Percentiles rank a stretch among this genome's conserved stretches.
These are phyloP conservation scores for Tardiomyces depauwii DNA, from an alignment of 1,139 yeast species.

Conservation along the genomic window DNA sequence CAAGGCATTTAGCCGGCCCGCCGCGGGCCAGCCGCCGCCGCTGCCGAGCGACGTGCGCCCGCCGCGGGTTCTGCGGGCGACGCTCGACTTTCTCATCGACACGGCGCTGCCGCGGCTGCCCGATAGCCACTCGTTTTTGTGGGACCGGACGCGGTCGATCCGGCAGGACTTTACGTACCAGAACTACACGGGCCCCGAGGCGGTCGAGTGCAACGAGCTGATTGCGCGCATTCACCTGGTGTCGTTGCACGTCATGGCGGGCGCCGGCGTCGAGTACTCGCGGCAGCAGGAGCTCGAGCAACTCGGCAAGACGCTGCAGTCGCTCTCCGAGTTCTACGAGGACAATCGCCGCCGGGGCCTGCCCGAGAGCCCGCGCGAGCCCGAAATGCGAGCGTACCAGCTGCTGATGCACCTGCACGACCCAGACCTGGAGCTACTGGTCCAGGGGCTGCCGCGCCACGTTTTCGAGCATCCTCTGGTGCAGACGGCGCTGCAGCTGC, in stretches of 20 bases:
- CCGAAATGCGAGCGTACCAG: conserved; percentile 88
- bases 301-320: conserved; percentile 81
- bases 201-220: conserved; percentile 83
- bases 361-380: conserved; percentile 50
- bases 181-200: conserved; percentile 87
- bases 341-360: conserved; percentile 68
- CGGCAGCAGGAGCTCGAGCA: conserved; percentile 96
- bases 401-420: conserved; percentile 71
- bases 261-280: conserved; percentile 60
- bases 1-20: conserved; percentile 93
- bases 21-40: conserved; percentile 98
- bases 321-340: conserved; percentile 77
- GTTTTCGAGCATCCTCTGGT: conserved; percentile 48
- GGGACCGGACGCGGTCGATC: conserved; percentile 98
- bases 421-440: conserved; percentile 69
- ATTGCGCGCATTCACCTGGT: conserved; percentile 83
- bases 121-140: conserved; percentile 79
- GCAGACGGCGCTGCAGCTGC: conserved; percentile 58
- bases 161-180: conserved; percentile 97
- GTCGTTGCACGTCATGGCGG: conserved; percentile 80
- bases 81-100: conserved; percentile 61
- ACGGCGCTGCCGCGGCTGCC: conserved; percentile 58
- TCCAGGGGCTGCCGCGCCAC: conserved; percentile 54
- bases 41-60: conserved; percentile 96
- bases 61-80: conserved; percentile 55